Base-by-base conservation (phyloP, 345 rosid species). In the Lepidium africanum region DNA sequence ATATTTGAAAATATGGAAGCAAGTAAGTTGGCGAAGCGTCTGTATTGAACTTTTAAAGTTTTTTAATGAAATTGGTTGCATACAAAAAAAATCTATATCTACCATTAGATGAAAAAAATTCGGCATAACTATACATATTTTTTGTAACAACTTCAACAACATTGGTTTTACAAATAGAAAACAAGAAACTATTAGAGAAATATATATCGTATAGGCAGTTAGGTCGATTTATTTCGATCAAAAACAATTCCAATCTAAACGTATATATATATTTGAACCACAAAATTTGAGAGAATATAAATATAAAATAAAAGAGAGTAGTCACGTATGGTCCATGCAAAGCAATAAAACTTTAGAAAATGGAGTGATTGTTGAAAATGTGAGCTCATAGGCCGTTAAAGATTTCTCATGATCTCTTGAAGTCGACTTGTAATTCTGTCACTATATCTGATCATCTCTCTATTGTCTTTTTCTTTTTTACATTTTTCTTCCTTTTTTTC, bases 371-470 rank as follows among this genome's bases (percentile, higher is more conserved):
- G 65, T 69, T 40, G 19, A 21, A 8, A 27, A 37, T 74, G 54
- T 62, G 63, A 55, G 76, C 75, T 77, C 57, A 79, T 82, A 79
- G 85, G 81, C 83, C 65, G 10, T 50, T 46, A 47, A 37, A 78
- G 84, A 84, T 82, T 80, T 76, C 59, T 45, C 80, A 10, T 63
- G 69, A 84, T 84, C 85, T 70, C 40, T 45, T 68, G 79, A 72
- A 49, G 55, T 63, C 40, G 75, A 74, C 56, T 66, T 79, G 84
- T 83, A 74, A 67, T 71, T 80, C 82, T 15, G 70, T 75, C 72
- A 58, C 67, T 66, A 58, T 32, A 58, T 58, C 76, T 59, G n/a
- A n/a, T n/a, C 71, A 65, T 48, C 27, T 25, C 71, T 65, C 52
- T 56, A 65, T 30, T 49, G 71, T 51, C 72, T 42, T 52, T 73